Conservation (phyloP, 768 basidiomycete species). For the Tylopilus rubrobrunneus region DNA sequence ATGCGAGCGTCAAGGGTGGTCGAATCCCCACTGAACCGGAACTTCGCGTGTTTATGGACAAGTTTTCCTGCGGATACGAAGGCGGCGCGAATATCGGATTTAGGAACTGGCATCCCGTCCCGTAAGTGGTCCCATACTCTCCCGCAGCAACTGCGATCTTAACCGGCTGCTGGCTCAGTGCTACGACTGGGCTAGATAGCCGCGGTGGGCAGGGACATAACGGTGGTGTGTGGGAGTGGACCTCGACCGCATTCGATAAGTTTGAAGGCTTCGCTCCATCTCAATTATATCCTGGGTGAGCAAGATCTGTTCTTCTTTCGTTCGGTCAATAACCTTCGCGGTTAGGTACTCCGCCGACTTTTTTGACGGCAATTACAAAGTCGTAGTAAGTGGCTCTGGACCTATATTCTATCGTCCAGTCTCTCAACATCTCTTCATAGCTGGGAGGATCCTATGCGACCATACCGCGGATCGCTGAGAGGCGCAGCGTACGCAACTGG, state of each 20-base stretch:
- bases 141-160: background rate
- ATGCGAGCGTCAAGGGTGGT: conserved; percentile 85
- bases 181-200: conserved; percentile 59
- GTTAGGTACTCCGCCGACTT: conserved; percentile 81
- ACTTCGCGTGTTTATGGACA: conserved; percentile 73
- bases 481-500: conserved; percentile 82
- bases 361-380: conserved; percentile 81
- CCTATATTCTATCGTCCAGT: background rate
- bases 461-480: conserved; percentile 73
- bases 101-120: conserved; percentile 89
- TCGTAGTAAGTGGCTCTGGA: conserved; percentile 62
- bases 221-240: conserved; percentile 99
- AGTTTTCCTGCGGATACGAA: conserved; percentile 68
- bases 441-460: conserved; percentile 90
- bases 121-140: conserved; percentile 48
- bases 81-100: conserved; percentile 83
- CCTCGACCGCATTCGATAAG: conserved; percentile 69
- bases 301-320: background rate
- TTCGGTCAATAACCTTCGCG: background rate
- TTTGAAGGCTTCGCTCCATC: conserved; percentile 77
- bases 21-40: conserved; percentile 90
- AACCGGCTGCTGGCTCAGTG: conserved; percentile 35
- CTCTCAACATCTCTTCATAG: conserved; percentile 36
- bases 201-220: conserved; percentile 66
- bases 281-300: conserved; percentile 80